Conservation (phyloP, 2,329 filamentous ascomycete species). For the Zasmidium angulare region DNA sequence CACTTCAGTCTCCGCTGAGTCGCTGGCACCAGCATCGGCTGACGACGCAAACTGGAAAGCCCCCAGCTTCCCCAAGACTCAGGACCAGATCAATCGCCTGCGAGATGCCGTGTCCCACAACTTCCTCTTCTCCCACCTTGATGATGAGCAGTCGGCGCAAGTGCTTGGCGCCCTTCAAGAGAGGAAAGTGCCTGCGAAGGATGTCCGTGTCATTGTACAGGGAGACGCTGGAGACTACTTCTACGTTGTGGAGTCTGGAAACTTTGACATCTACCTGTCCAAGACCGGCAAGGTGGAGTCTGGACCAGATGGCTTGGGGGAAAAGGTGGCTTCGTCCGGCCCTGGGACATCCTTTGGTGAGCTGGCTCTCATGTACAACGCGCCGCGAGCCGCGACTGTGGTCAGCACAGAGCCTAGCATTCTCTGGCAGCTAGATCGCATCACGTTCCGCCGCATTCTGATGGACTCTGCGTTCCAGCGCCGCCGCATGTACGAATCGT, state of each 20-base stretch:
- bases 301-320: constrained; percentile 78
- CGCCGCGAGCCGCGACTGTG: constrained; percentile 90
- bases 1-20: constrained; percentile 95
- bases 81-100: constrained; percentile 77
- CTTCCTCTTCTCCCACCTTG: constrained; percentile 90
- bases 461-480: constrained; percentile 98
- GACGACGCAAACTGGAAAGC: constrained; percentile 87
- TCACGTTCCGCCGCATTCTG: constrained; percentile 95
- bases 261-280: constrained; percentile 91
- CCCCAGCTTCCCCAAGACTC: constrained; percentile 77
- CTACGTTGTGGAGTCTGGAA: constrained; percentile 90
- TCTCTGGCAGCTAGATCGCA: constrained; percentile 89
- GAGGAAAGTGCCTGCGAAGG: constrained; percentile 92
- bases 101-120: constrained; percentile 81
- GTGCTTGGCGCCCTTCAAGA: constrained; percentile 89
- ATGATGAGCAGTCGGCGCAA: constrained; percentile 86
- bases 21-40: constrained; percentile 82
- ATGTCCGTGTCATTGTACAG: constrained; percentile 87
- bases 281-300: constrained; percentile 72
- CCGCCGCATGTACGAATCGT: constrained; percentile 94
- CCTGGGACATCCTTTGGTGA: constrained; percentile 94
- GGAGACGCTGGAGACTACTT: constrained; percentile 97
- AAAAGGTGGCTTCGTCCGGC: constrained; percentile 76
- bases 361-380: constrained; percentile 97
- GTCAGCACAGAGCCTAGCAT: constrained; percentile 79